These are phyloP conservation scores for Pseudonitzschia delicatissima DNA, from an alignment of 108 stramenopile species.

Conservation along the genomic window DNA sequence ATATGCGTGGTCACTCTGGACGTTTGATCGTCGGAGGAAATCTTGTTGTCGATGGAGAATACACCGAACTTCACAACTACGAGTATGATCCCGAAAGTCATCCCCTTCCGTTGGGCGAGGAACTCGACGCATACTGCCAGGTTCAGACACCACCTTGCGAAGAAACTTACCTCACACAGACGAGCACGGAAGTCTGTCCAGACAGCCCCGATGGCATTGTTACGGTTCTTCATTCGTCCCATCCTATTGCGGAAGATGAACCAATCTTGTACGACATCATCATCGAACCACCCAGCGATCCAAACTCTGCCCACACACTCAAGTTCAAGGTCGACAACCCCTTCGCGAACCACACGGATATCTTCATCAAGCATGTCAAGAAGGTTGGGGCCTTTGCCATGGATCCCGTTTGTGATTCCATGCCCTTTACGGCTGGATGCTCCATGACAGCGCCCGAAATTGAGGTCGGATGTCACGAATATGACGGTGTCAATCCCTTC, in stretches of 20 bases:
- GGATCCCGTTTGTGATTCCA: neutral
- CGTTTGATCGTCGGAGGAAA: slow-evolving; percentile 12
- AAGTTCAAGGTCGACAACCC: slow-evolving; percentile 12
- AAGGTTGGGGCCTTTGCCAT: neutral
- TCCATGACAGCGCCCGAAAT: neutral
- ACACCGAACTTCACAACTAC: slow-evolving; percentile 14
- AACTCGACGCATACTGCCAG: neutral
- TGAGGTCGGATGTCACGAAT: slow-evolving; percentile 10
- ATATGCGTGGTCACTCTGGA: neutral
- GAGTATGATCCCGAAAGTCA: slow-evolving; percentile 3
- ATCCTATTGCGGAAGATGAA: neutral
- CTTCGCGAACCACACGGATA: slow-evolving; percentile 7
- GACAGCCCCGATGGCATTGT: neutral
- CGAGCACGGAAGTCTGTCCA: neutral
- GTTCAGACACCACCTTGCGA: neutral
- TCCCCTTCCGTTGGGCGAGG: neutral
- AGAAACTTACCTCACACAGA: neutral
- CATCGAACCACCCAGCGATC: neutral
- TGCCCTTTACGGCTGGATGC: slow-evolving; percentile 8
- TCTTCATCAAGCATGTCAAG: slow-evolving; percentile 12
- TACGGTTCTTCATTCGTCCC: neutral
- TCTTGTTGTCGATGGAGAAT: neutral
- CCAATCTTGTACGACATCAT: slow-evolving; percentile 10
- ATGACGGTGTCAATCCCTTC: neutral
- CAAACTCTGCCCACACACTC: neutral